These are phyloP conservation scores for Ambispora gerdemannii DNA, from an alignment of 192 early-diverging fungal species.

Conservation along the genomic window DNA sequence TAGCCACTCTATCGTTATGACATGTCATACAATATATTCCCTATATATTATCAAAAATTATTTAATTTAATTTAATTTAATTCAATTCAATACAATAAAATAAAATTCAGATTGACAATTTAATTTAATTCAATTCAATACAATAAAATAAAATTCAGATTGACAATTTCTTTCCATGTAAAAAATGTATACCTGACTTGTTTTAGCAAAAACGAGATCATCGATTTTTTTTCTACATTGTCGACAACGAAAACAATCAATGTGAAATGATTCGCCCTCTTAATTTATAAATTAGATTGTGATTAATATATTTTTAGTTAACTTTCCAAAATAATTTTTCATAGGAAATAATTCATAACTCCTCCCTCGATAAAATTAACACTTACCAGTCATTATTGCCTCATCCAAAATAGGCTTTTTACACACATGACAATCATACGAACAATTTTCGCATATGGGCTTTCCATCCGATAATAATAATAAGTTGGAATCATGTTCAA, in stretches of 20 bases:
- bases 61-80: too few species aligned
- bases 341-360: not conserved
- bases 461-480: slow-evolving; percentile 74
- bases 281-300: not conserved
- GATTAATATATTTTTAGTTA: not conserved
- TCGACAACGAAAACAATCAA: slow-evolving; percentile 76
- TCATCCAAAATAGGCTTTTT: slow-evolving; percentile 73
- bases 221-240: slow-evolving; percentile 71
- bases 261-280: slow-evolving; percentile 77
- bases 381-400: slow-evolving; percentile 76
- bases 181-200: slow-evolving; percentile 56
- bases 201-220: slow-evolving; percentile 76
- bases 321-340: not conserved
- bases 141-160: not conserved
- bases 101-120: not conserved
- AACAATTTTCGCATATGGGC: slow-evolving; percentile 81
- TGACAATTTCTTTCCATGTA: not conserved
- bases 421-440: slow-evolving; percentile 72
- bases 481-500: slow-evolving; percentile 74
- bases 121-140: not conserved
- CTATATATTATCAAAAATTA: slow-evolving; percentile 31
- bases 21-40: slow-evolving; percentile 75
- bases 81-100: not conserved
- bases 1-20: slow-evolving; percentile 52
- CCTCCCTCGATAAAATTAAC: not conserved